Evolutionary conservation across 148 eudicot species (phyloP).

Genomic region (Rhododendron griersonianum): DNA sequence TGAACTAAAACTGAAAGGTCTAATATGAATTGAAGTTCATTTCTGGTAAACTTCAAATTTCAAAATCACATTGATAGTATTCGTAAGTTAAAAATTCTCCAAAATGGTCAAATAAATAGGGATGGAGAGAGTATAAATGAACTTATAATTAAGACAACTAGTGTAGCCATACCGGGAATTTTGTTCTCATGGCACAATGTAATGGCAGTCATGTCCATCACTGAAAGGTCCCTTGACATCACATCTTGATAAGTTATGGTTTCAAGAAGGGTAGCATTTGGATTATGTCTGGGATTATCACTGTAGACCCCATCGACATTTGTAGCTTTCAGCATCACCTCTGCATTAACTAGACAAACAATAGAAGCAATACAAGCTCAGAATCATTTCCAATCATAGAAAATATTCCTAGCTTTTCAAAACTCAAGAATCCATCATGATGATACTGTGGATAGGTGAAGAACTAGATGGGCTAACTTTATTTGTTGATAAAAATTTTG

Average conservation of each 20-base stretch:
- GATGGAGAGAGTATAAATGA: neutral
- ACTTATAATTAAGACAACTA: neutral
- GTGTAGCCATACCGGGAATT: slow-evolving; percentile 68
- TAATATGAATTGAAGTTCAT: neutral
- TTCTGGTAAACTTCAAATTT: neutral
- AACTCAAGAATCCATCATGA: neutral
- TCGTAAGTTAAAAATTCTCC: neutral
- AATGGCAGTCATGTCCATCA: slow-evolving; percentile 98
- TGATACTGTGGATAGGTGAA: neutral
- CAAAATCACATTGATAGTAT: neutral
- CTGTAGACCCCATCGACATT: slow-evolving; percentile 95
- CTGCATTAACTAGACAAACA: slow-evolving; percentile 75
- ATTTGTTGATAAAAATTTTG: neutral
- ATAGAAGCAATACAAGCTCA: slow-evolving; percentile 8
- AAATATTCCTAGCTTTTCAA: neutral
- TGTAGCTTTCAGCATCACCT: slow-evolving; percentile 90
- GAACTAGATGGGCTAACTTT: neutral
- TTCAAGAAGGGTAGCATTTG: slow-evolving; percentile 77
- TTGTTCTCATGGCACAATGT: slow-evolving; percentile 97
- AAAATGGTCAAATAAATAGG: neutral
- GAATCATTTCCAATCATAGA: neutral
- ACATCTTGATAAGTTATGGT: slow-evolving; percentile 87
- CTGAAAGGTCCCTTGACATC: slow-evolving; percentile 75
- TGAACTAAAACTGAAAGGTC: neutral
- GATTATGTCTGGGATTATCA: slow-evolving; percentile 71